phyloP scores from a whole-genome alignment of 306 rosid species.

The Hippophae rhamnoides region DNA sequence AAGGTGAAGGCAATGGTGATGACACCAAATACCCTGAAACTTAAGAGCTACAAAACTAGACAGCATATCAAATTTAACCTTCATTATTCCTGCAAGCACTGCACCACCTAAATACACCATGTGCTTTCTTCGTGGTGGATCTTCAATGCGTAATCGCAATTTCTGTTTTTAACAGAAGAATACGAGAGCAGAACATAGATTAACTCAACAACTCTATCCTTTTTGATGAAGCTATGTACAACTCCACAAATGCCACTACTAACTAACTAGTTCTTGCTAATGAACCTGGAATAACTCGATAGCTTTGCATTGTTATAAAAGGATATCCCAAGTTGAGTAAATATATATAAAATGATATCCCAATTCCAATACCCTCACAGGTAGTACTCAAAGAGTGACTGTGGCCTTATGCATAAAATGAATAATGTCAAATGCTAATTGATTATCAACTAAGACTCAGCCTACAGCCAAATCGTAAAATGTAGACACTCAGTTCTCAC shows the following conservation, averaged over 20 bases:
- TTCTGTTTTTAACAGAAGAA: conserved; percentile 40
- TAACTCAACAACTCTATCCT: too few relatives aligned
- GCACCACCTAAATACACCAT: conserved; percentile 99
- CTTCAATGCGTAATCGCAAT: conserved; percentile 85
- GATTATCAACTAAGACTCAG: background rate
- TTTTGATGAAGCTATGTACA: background rate
- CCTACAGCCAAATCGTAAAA: background rate
- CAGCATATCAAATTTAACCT: conserved; percentile 34
- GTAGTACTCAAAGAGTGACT: too few relatives aligned
- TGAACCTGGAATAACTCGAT: too few relatives aligned
- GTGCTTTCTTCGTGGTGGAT: conserved; percentile 97
- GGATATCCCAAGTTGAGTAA: too few relatives aligned
- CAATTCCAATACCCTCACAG: too few relatives aligned
- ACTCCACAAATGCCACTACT: too few relatives aligned
- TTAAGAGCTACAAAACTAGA: conserved; percentile 1
- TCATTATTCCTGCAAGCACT: conserved; percentile 97
- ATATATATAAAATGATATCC: too few relatives aligned
- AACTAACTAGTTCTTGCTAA: too few relatives aligned
- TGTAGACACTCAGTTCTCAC: conserved; percentile 25
- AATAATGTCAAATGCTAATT: too few relatives aligned
- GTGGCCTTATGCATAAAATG: too few relatives aligned
- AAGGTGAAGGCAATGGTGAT: background rate
- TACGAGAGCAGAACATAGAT: conserved; percentile 8
- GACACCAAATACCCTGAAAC: background rate
- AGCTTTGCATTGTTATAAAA: too few relatives aligned